Evolutionary conservation across 371 early-diverging fungal species (phyloP), one percentile per base, ranked within the genome.

Genomic region (Umbelopsis sp.): DNA sequence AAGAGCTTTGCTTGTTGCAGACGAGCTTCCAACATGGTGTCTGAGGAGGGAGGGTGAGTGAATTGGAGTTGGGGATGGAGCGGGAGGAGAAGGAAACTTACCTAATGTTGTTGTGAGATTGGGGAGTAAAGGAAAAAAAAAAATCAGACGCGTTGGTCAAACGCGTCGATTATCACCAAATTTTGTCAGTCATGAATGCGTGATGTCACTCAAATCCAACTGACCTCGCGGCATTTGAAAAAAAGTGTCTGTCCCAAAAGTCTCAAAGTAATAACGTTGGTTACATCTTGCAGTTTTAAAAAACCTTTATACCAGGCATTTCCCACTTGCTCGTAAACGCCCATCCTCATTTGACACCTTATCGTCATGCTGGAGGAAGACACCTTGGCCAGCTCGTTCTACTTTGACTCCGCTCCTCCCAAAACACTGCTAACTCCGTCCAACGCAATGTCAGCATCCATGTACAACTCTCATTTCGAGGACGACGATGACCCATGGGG

Each of bases 21-120:
- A 73, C 91, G 86, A 46, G 93, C 93, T 87, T 93, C 93, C 69
- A 93, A 85, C 93, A 93, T 93, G 35, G 50, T 82, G 65, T 8
- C 22, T 22, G 16, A 24, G 29, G 9, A 22, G 20, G 18, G 29
- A 14, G 46, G 18, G 16, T 12, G 1, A 29, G 10, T 20, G 66
- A 9, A 65, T 22, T 29, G 10, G 38, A 44, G 44, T 38, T 48
- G 50, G 32, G 66, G 37, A 16, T 32, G 22, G 10, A 22, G 22
- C 22, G 22, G 22, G 22, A 22, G 1, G 20, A 18, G 7, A 50
- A 18, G 57, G 16, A 16, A 16, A 48, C 57, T 57, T 57, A 57
- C 57, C 35, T 22, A 57, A 57, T 57, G 25, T 57, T 41, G 41
- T 41, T 7, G 41, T 41, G 41, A 12, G 41, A 35, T 57, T 11